Conservation (phyloP, 257 asterid species). For the Vinca minor region DNA sequence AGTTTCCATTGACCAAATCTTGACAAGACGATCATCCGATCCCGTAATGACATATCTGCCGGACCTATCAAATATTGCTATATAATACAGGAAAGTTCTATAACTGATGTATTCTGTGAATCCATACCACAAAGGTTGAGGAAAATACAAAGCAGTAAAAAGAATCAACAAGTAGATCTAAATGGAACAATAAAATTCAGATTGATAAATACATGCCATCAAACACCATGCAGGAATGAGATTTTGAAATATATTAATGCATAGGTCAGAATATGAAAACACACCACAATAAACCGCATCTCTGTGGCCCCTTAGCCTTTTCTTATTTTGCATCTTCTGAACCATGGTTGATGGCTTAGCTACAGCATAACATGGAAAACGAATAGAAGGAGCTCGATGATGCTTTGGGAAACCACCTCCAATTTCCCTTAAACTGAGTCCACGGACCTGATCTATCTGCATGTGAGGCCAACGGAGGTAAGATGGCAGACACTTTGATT, state of each 20-base stretch:
- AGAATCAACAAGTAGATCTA: neutral
- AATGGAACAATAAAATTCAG: too few species aligned
- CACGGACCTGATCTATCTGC: constrained; percentile 90
- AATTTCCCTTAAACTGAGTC: constrained; percentile 85
- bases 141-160: constrained; percentile 1
- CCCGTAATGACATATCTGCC: constrained; percentile 97
- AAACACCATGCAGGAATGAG: neutral
- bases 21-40: constrained; percentile 95
- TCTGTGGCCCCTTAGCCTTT: constrained; percentile 83
- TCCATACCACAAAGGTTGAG: neutral
- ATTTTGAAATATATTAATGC: neutral
- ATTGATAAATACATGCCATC: too few species aligned
- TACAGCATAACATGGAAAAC: constrained; percentile 83
- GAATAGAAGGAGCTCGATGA: constrained; percentile 90
- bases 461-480: constrained; percentile 96
- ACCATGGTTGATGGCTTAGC: constrained; percentile 98
- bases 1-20: constrained; percentile 98
- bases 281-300: constrained; percentile 98
- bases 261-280: constrained; percentile 14
- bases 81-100: constrained; percentile 17
- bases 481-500: constrained; percentile 40
- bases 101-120: neutral
- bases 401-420: constrained; percentile 97
- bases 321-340: constrained; percentile 85
- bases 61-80: constrained; percentile 92